Conservation (phyloP, 805 yeast species). For the Nakazawaea wickerhamii region DNA sequence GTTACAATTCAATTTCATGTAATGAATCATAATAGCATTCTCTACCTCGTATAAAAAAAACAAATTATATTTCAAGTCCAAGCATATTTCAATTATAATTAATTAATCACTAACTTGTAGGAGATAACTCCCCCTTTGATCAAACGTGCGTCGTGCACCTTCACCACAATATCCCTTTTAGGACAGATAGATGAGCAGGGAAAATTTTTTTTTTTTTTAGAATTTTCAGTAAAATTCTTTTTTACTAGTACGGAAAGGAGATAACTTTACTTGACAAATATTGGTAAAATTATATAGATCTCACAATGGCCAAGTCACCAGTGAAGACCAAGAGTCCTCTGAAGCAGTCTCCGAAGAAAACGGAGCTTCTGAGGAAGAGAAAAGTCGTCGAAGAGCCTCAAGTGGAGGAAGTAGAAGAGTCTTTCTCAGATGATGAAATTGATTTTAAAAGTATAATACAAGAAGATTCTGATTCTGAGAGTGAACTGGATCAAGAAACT, state of each 20-base stretch:
- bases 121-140: not conserved
- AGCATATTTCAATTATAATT: too few relatives aligned
- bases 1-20: too few relatives aligned
- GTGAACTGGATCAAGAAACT: conserved; percentile 14
- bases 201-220: not conserved
- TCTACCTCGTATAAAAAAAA: too few relatives aligned
- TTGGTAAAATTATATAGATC: too few relatives aligned
- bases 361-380: conserved; percentile 14
- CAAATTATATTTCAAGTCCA: too few relatives aligned
- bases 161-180: not conserved
- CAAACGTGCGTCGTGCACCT: not conserved
- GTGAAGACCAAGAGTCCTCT: not conserved
- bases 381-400: conserved; percentile 4
- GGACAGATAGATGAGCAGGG: conserved; percentile 2
- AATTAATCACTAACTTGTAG: too few relatives aligned
- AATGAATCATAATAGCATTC: too few relatives aligned
- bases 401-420: not conserved
- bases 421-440: conserved; percentile 9
- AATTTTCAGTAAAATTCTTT: not conserved
- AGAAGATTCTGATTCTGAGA: conserved; percentile 19
- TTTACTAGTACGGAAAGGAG: too few relatives aligned
- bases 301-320: not conserved
- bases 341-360: conserved; percentile 5
- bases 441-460: conserved; percentile 13
- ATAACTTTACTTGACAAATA: too few relatives aligned